Evolutionary conservation across 495 filamentous ascomycete species (phyloP).

Genomic region (Hypoxylon trugodes): DNA sequence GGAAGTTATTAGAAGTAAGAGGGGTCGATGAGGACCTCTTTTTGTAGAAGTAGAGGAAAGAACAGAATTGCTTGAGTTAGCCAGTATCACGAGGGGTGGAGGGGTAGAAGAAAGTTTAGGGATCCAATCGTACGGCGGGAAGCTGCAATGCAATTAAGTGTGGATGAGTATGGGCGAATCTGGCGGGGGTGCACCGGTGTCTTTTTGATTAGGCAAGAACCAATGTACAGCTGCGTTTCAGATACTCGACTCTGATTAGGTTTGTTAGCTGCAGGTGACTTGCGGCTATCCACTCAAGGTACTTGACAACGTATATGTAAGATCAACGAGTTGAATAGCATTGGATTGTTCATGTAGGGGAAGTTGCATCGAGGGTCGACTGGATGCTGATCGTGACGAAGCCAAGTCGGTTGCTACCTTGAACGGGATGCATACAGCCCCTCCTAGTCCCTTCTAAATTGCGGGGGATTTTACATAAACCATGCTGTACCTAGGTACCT

Average conservation of each 20-base stretch:
- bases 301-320: constrained; percentile 17
- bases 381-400: constrained; percentile 22
- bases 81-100: constrained; percentile 26
- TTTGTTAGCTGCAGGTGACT: constrained; percentile 23
- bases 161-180: constrained; percentile 10
- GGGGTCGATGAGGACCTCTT: constrained; percentile 40
- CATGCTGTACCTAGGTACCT: neutral
- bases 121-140: constrained; percentile 6
- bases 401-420: constrained; percentile 10
- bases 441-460: constrained; percentile 5
- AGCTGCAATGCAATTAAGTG: neutral
- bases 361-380: constrained; percentile 16
- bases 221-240: constrained; percentile 25
- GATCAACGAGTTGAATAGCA: constrained; percentile 4
- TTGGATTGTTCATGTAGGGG: constrained; percentile 13
- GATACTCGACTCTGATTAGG: constrained; percentile 16
- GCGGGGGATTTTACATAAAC: constrained; percentile 6
- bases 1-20: constrained; percentile 59
- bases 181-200: no score
- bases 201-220: constrained; percentile 9
- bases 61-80: constrained; percentile 20
- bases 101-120: no score
- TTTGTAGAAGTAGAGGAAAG: constrained; percentile 42
- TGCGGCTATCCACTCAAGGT: constrained; percentile 18
- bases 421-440: neutral